Percentiles rank a stretch among this genome's conserved stretches.
phyloP scores from a whole-genome alignment of 495 filamentous ascomycete species.

The Penicillium herquei region DNA sequence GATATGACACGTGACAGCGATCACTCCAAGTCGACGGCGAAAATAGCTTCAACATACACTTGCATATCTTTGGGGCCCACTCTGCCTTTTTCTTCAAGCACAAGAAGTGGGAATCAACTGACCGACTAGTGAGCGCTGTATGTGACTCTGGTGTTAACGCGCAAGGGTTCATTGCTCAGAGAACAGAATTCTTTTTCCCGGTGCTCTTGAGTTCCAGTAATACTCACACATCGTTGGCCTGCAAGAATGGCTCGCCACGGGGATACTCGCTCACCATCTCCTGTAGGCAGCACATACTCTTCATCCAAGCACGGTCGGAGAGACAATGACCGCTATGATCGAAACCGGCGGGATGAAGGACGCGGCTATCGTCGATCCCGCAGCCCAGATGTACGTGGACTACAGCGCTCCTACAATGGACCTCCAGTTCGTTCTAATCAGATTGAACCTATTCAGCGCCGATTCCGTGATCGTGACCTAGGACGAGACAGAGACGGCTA shows the following conservation, averaged over 20 bases:
- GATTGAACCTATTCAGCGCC: conserved; percentile 42
- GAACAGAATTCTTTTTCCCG: background rate
- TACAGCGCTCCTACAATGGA: background rate
- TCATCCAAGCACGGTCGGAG: conserved; percentile 69
- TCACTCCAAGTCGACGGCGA: conserved; percentile 2
- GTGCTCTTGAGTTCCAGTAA: conserved; percentile 54
- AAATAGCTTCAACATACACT: conserved; percentile 11
- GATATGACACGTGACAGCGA: conserved; percentile 16
- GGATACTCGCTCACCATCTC: conserved; percentile 94
- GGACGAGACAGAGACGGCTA: conserved; percentile 59
- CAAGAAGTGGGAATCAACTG: background rate
- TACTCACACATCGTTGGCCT: conserved; percentile 61
- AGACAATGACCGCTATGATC: conserved; percentile 74
- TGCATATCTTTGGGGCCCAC: background rate
- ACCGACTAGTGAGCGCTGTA: background rate
- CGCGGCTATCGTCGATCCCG: conserved; percentile 63
- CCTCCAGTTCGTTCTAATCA: conserved; percentile 26
- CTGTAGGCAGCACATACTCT: conserved; percentile 84
- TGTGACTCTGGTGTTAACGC: conserved; percentile 15
- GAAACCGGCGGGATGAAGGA: conserved; percentile 61
- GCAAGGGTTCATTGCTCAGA: conserved; percentile 2
- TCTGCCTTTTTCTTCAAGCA: background rate
- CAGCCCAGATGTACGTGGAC: conserved; percentile 65
- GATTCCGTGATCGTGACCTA: conserved; percentile 57
- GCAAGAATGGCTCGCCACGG: conserved; percentile 84